Evolutionary conservation across 768 basidiomycete genomes (phyloP).

Genomic region (Hericium coralloides): DNA sequence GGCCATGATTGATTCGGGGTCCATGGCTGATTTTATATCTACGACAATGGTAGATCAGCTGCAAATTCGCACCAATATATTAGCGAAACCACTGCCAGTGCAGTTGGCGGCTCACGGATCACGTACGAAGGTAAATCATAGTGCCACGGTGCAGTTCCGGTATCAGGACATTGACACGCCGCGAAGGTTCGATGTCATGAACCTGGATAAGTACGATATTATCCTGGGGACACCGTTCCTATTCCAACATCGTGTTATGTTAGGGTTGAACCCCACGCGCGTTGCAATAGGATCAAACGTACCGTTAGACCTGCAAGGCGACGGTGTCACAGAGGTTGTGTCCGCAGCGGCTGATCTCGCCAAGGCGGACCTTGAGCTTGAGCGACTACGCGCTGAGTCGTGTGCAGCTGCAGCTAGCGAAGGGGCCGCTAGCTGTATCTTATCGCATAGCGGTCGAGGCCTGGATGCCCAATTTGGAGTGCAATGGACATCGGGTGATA

Average conservation of each 20-base stretch:
- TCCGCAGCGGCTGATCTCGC: background rate
- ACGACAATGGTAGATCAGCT: background rate
- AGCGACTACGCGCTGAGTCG: conserved; percentile 4
- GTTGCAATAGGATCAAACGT: background rate
- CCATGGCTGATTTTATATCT: background rate
- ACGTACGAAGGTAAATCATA: background rate
- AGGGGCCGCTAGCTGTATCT: background rate
- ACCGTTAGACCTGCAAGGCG: background rate
- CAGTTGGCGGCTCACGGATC: background rate
- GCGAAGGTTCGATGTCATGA: background rate
- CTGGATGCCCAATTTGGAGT: background rate
- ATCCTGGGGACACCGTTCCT: background rate
- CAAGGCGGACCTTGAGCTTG: background rate
- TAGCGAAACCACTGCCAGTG: background rate
- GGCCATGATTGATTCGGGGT: background rate
- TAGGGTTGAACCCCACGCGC: background rate
- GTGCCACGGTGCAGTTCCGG: background rate
- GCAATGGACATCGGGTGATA: background rate
- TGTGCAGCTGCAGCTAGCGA: conserved; percentile 9
- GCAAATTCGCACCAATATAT: background rate
- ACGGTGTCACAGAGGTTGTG: background rate
- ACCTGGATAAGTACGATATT: background rate
- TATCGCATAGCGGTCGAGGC: background rate
- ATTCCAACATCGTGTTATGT: background rate
- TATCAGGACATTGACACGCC: conserved; percentile 17